phyloP scores from a whole-genome alignment of 169 alveolate genomes.

The Plasmodium relictum region DNA sequence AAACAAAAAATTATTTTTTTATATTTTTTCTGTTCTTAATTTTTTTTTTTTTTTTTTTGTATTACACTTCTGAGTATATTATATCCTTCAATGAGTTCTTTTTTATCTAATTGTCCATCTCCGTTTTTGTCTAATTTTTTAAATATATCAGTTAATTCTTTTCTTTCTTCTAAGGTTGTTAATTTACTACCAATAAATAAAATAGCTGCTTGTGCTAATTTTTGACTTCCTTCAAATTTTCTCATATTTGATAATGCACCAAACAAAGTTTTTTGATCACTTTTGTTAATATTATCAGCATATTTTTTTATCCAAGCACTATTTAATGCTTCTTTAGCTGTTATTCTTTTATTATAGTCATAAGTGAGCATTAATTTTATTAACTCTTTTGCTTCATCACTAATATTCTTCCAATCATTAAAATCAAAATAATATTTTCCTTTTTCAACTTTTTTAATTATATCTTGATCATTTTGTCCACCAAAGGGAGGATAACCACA shows the following conservation, averaged over 20 bases:
- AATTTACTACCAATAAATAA: conserved; percentile 90
- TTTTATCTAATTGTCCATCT: conserved; percentile 90
- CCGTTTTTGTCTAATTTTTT: conserved; percentile 92
- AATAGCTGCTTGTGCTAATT: conserved; percentile 92
- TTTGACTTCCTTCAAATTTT: conserved; percentile 88
- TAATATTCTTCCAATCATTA: conserved; percentile 87
- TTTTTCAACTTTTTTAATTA: conserved; percentile 89
- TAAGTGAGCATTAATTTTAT: conserved; percentile 90
- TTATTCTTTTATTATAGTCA: conserved; percentile 91
- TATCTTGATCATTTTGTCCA: conserved; percentile 93
- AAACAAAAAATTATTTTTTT: background rate
- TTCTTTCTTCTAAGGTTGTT: conserved; percentile 91
- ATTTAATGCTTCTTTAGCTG: conserved; percentile 93
- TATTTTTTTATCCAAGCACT: conserved; percentile 93
- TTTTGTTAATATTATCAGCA: conserved; percentile 80
- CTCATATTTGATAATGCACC: conserved; percentile 90
- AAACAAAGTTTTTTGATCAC: conserved; percentile 83
- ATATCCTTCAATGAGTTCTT: conserved; percentile 89
- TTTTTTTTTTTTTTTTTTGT: conserved; percentile 4
- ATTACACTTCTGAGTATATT: conserved; percentile 80
- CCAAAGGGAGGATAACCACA: conserved; percentile 95
- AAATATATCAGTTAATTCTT: conserved; percentile 90
- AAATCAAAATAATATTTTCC: conserved; percentile 89
- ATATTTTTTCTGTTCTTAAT: too few species aligned
- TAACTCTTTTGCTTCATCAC: conserved; percentile 94